Conservation (phyloP, 2,329 filamentous ascomycete species). For the Botrytis aclada region DNA sequence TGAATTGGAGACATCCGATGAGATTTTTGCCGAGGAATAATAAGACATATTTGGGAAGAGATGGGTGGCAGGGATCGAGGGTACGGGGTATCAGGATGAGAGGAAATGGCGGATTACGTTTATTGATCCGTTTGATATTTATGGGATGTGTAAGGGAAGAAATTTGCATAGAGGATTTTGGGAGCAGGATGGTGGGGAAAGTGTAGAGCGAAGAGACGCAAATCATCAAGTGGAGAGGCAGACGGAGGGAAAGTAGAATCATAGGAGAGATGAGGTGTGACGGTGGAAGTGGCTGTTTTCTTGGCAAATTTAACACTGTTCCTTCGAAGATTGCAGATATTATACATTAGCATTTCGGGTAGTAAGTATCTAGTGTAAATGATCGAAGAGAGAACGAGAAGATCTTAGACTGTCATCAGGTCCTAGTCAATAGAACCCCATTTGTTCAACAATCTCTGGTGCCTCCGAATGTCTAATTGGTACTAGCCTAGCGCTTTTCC, state of each 20-base stretch:
- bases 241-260: neutral
- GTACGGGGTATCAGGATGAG: constrained; percentile 49
- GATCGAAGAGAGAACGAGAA: too few species aligned
- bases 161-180: constrained; percentile 33
- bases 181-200: constrained; percentile 28
- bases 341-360: neutral
- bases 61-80: constrained; percentile 49
- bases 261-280: neutral
- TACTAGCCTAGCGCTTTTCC: too few species aligned
- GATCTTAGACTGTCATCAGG: too few species aligned
- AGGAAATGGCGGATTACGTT: constrained; percentile 37
- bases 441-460: too few species aligned
- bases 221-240: neutral
- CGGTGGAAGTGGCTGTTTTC: neutral
- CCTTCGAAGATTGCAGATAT: fast-evolving
- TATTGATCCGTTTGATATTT: constrained; percentile 36
- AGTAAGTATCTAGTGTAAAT: too few species aligned
- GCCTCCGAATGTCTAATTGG: too few species aligned
- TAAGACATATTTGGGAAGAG: constrained; percentile 49
- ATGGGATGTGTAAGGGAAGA: constrained; percentile 28
- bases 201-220: neutral
- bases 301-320: neutral
- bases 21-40: constrained; percentile 48
- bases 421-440: too few species aligned
- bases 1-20: constrained; percentile 52